These are phyloP conservation scores for Penicillium pulvis DNA, from an alignment of 495 filamentous ascomycete species.

Conservation along the genomic window DNA sequence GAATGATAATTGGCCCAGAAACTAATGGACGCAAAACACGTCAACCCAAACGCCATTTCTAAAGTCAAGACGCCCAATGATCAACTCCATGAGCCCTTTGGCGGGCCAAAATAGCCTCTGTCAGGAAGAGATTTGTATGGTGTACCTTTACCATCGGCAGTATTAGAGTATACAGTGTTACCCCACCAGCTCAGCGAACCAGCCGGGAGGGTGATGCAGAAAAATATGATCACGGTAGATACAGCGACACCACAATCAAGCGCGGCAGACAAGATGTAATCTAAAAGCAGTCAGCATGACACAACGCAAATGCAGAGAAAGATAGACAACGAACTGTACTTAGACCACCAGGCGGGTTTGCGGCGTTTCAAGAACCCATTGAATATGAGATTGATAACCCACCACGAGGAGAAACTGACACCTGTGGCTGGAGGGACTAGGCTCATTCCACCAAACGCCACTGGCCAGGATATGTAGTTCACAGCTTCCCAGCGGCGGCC, in stretches of 20 bases:
- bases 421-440: conserved; percentile 67
- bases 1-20: background rate
- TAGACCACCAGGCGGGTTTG: conserved; percentile 67
- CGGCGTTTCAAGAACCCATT: conserved; percentile 59
- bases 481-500: conserved; percentile 53
- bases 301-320: conserved; percentile 39
- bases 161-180: conserved; percentile 53
- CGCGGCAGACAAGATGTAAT: conserved; percentile 63
- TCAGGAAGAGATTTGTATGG: conserved; percentile 41
- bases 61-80: background rate
- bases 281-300: conserved; percentile 54
- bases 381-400: conserved; percentile 65
- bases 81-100: conserved; percentile 45
- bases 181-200: conserved; percentile 67
- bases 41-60: background rate
- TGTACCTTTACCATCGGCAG: conserved; percentile 49
- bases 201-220: conserved; percentile 69
- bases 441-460: conserved; percentile 69
- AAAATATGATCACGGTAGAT: conserved; percentile 63
- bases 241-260: conserved; percentile 65
- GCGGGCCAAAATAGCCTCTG: conserved; percentile 64
- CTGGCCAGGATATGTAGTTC: conserved; percentile 62
- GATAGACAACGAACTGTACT: conserved; percentile 50
- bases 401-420: conserved; percentile 71
- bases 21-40: background rate